These are phyloP conservation scores for Aquilaria agallochum DNA, from an alignment of 441 rosid species.

Conservation along the genomic window DNA sequence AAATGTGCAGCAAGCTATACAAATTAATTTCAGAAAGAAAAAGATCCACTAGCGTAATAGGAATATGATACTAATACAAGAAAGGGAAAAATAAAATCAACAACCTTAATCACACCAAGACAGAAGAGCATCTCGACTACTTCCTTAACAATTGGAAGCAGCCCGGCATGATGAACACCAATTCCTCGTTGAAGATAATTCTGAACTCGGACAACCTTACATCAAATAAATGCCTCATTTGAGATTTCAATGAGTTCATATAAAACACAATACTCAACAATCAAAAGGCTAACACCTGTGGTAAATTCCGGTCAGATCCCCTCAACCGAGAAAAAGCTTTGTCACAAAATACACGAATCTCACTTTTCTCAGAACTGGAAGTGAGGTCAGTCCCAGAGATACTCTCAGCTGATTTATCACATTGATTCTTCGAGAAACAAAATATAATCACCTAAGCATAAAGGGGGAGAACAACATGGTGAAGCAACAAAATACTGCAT, in stretches of 20 bases:
- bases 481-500: too few relatives aligned
- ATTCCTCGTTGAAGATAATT: slow-evolving; percentile 88
- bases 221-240: slow-evolving; percentile 21
- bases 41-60: too few relatives aligned
- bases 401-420: slow-evolving; percentile 85
- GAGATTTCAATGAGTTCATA: slow-evolving; percentile 12
- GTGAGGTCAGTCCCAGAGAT: slow-evolving; percentile 82
- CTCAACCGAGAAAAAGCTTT: slow-evolving; percentile 94
- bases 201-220: slow-evolving; percentile 88
- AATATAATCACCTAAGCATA: slow-evolving; percentile 74
- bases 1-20: too few relatives aligned
- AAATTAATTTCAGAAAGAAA: too few relatives aligned
- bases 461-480: too few relatives aligned
- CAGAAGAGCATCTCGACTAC: slow-evolving; percentile 99
- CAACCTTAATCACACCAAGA: slow-evolving; percentile 96
- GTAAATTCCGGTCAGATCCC: slow-evolving; percentile 95
- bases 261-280: background rate
- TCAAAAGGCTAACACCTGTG: slow-evolving; percentile 60
- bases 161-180: slow-evolving; percentile 98
- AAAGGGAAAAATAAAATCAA: background rate
- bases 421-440: slow-evolving; percentile 96
- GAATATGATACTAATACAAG: too few relatives aligned
- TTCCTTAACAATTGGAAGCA: slow-evolving; percentile 99
- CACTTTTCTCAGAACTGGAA: slow-evolving; percentile 81
- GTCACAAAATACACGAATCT: slow-evolving; percentile 89